Conservation (phyloP, 345 rosid species). For the Brassica carinata region DNA sequence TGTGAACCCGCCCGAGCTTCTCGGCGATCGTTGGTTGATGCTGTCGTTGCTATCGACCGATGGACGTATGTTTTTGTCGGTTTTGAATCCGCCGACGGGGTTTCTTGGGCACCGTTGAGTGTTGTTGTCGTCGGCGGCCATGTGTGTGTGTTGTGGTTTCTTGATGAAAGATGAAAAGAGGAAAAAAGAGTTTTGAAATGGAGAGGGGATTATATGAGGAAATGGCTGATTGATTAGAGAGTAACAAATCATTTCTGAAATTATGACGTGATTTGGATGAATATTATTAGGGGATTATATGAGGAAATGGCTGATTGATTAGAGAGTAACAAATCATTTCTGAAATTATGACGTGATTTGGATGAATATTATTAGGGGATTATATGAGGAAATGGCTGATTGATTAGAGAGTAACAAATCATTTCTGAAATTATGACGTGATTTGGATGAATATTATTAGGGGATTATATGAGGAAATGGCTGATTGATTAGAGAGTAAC, state of each 20-base stretch:
- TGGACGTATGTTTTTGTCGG: background rate
- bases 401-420: background rate
- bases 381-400: background rate
- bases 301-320: background rate
- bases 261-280: conserved; percentile 29
- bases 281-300: background rate
- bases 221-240: background rate
- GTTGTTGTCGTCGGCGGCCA: conserved; percentile 9
- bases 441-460: conserved; percentile 18
- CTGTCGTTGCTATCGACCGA: conserved; percentile 6
- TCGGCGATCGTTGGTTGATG: background rate
- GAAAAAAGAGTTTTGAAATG: background rate
- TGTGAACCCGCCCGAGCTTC: background rate
- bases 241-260: conserved; percentile 1
- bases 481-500: background rate
- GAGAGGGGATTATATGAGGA: background rate
- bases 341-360: conserved; percentile 27
- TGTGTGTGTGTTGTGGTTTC: background rate
- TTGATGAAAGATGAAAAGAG: background rate
- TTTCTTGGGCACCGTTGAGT: conserved; percentile 8
- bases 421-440: conserved; percentile 23
- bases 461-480: background rate
- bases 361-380: conserved; percentile 10
- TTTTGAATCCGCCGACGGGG: too few species aligned
- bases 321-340: background rate